Conservation (phyloP, 1,284 basidiomycete genomes). For the Pyrrhoderma lamaoense region DNA sequence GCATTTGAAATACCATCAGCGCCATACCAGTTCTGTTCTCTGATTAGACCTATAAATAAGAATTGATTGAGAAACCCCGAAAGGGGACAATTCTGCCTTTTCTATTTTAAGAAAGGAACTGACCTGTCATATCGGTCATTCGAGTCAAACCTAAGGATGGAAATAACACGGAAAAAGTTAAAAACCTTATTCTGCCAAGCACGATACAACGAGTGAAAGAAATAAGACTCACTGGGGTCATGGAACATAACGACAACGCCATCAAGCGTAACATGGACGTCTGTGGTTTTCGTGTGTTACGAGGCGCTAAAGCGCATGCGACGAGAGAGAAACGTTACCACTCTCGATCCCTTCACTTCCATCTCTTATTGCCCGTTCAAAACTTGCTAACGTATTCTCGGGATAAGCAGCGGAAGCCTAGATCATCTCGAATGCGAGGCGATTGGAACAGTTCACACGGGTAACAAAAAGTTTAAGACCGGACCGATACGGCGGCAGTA, state of each 20-base stretch:
- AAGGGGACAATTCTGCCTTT: neutral
- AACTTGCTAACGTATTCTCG: slow-evolving; percentile 90
- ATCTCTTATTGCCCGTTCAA: slow-evolving; percentile 87
- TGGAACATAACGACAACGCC: slow-evolving; percentile 93
- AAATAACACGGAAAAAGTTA: slow-evolving; percentile 16
- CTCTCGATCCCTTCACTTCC: slow-evolving; percentile 95
- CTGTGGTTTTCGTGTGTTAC: slow-evolving; percentile 40
- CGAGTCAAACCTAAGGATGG: slow-evolving; percentile 47
- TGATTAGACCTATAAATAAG: slow-evolving; percentile 48
- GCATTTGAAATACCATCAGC: slow-evolving; percentile 75
- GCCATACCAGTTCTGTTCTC: slow-evolving; percentile 66
- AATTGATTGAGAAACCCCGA: neutral
- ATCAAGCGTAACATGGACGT: slow-evolving; percentile 93
- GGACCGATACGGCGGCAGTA: neutral
- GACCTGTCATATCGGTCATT: slow-evolving; percentile 64
- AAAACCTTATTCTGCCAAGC: neutral
- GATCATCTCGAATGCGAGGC: neutral
- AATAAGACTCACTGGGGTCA: slow-evolving; percentile 65
- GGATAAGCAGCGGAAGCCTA: slow-evolving; percentile 83
- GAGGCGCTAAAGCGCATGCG: slow-evolving; percentile 12
- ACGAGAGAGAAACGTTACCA: slow-evolving; percentile 46
- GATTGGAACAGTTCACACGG: neutral
- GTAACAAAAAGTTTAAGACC: neutral
- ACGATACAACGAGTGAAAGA: neutral
- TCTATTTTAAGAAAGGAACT: slow-evolving; percentile 8